Percentiles rank a stretch among this genome's conserved stretches.
Conservation (phyloP, 2,329 filamentous ascomycete species). For the Thielaviopsis musarum region DNA sequence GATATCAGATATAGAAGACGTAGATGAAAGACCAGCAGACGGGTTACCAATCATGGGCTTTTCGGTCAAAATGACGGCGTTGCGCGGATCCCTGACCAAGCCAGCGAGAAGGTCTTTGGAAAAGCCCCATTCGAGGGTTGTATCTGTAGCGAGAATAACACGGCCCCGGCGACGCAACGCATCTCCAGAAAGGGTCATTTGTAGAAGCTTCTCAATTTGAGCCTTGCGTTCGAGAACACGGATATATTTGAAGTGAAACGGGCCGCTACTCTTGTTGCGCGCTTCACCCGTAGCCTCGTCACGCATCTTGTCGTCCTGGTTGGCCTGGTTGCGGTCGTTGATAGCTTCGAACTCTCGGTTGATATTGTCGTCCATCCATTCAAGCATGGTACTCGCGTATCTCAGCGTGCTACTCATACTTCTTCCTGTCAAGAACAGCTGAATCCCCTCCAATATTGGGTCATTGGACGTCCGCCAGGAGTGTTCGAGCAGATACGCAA, state of each 20-base stretch:
- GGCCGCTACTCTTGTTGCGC: constrained; percentile 39
- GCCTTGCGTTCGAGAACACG: constrained; percentile 67
- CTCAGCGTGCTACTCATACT: constrained; percentile 80
- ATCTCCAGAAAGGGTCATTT: constrained; percentile 25
- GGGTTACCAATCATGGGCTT: constrained; percentile 33
- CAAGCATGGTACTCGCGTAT: constrained; percentile 85
- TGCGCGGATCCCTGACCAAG: constrained; percentile 60
- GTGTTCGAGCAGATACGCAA: constrained; percentile 84
- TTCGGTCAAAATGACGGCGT: constrained; percentile 78
- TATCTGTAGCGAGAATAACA: constrained; percentile 83
- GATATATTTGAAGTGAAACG: constrained; percentile 81
- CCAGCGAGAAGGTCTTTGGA: constrained; percentile 62
- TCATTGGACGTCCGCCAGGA: constrained; percentile 61
- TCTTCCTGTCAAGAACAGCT: constrained; percentile 68
- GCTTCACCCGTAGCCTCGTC: constrained; percentile 6
- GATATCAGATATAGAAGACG: constrained; percentile 49
- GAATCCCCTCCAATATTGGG: constrained; percentile 34
- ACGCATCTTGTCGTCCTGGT: constrained; percentile 26
- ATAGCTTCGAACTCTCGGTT: constrained; percentile 72
- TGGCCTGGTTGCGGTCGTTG: constrained; percentile 35
- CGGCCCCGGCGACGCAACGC: constrained; percentile 29
- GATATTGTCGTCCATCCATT: constrained; percentile 98
- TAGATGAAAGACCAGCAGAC: constrained; percentile 15
- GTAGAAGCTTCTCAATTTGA: constrained; percentile 57
- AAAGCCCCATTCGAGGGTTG: constrained; percentile 86